phyloP scores from a whole-genome alignment of 1,139 yeast genomes.

The Candida dubliniensis region DNA sequence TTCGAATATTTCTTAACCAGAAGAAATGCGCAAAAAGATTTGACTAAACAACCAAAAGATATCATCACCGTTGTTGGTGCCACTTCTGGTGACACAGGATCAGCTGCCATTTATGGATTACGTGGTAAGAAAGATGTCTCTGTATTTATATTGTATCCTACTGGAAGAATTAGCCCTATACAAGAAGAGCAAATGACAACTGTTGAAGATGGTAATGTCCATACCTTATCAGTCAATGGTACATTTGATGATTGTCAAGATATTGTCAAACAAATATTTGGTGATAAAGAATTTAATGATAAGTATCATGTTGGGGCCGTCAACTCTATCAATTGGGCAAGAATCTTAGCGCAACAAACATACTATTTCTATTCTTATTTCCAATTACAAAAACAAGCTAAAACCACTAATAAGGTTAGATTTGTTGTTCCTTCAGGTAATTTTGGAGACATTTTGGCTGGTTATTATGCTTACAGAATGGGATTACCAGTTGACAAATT shows the following conservation, averaged over 20 bases:
- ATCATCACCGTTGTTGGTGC: constrained; percentile 97
- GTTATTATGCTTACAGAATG: constrained; percentile 92
- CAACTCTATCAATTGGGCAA: constrained; percentile 98
- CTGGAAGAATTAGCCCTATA: constrained; percentile 95
- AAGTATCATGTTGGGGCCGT: constrained; percentile 96
- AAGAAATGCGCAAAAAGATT: constrained; percentile 64
- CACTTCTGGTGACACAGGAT: constrained; percentile 98
- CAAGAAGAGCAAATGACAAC: constrained; percentile 99
- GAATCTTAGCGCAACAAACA: constrained; percentile 95
- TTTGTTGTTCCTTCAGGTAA: constrained; percentile 97
- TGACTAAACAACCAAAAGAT: constrained; percentile 57
- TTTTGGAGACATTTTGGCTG: constrained; percentile 97
- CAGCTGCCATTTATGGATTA: constrained; percentile 97
- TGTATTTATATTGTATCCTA: constrained; percentile 93
- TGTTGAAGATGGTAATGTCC: constrained; percentile 90
- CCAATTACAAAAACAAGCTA: constrained; percentile 52
- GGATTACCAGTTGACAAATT: constrained; percentile 87
- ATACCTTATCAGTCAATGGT: constrained; percentile 91
- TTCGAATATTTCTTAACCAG: constrained; percentile 88
- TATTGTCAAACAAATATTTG: constrained; percentile 88
- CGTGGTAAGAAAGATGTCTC: constrained; percentile 96
- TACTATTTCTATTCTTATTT: constrained; percentile 93
- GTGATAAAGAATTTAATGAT: constrained; percentile 81
- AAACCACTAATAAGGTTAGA: constrained; percentile 52
- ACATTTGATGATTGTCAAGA: constrained; percentile 99